Evolutionary conservation across 495 filamentous ascomycete genomes (phyloP).

Genomic region (Paragyromitra xinjiangensis): DNA sequence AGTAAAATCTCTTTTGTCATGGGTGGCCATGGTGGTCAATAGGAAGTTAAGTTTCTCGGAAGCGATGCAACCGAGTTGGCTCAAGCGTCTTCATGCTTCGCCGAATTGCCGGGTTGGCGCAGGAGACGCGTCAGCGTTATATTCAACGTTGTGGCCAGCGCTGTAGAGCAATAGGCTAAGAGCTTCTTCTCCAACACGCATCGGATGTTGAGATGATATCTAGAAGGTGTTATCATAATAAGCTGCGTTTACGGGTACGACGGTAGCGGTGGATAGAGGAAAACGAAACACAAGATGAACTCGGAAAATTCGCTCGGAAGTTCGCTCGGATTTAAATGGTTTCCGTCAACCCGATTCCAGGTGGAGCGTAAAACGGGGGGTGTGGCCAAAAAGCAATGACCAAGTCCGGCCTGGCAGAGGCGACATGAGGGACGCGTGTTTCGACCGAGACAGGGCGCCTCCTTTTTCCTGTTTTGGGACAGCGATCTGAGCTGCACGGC

Average conservation of each 20-base stretch:
- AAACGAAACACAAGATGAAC: constrained; percentile 16
- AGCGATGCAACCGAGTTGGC: constrained; percentile 21
- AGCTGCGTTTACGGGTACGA: constrained; percentile 11
- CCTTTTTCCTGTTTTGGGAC: constrained; percentile 49
- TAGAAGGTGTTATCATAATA: constrained; percentile 23
- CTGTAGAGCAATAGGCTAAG: constrained; percentile 38
- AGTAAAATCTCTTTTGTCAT: neutral
- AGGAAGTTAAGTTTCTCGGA: constrained; percentile 17
- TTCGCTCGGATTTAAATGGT: constrained; percentile 7
- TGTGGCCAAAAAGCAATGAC: constrained; percentile 22
- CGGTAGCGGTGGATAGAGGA: neutral
- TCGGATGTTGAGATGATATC: constrained; percentile 8
- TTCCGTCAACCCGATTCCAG: neutral
- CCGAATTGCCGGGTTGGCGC: constrained; percentile 45
- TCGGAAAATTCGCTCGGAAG: constrained; percentile 2
- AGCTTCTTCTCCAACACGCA: constrained; percentile 15
- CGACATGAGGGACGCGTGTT: constrained; percentile 48
- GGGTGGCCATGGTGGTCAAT: constrained; percentile 4
- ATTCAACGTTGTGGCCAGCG: constrained; percentile 27
- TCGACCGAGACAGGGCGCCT: constrained; percentile 50
- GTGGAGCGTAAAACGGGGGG: constrained; percentile 5
- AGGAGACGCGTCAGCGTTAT: constrained; percentile 50
- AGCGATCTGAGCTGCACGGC: constrained; percentile 32
- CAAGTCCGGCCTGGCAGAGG: constrained; percentile 17
- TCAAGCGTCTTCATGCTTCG: constrained; percentile 14